Evolutionary conservation across 2,329 filamentous ascomycete genomes (phyloP), one percentile per base, ranked within the genome.

Genomic region (Microsporum ferrugineum): DNA sequence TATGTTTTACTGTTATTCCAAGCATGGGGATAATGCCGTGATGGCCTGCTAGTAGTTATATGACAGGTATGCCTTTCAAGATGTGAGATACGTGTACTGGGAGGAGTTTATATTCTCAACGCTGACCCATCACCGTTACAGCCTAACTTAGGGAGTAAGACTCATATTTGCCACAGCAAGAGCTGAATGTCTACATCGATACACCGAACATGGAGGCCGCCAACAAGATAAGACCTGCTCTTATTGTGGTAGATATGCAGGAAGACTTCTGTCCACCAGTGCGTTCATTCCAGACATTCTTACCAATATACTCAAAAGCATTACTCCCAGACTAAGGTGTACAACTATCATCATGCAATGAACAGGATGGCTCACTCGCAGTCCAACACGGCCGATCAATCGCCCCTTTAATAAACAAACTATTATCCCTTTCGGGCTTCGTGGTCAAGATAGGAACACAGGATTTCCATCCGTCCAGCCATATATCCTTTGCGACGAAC

Each of bases 201-300:
- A 41, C 12, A 41, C 10, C 8, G n/a, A 53, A 34, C 31, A 63
- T 63, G 60, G 23, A 59, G 33, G 51, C 60, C 3, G 41, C 17
- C 14, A 59, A 33, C 31, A 27, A 64, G 34, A 80, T 78, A 68
- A 74, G 71, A 45, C 80, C 84, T 51, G 84, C 84, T n/a, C 73
- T 87, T 41, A 74, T 96, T 56, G 81, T 96, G 8, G 87, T 96
- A 59, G 91, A 96, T 74, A 81, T 95, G 70, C 94, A 97, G 75
- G 88, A 96, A 73, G 92, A 97, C 77, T 97, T 96, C 73, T 95
- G 90, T 73, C 88, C 89, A 62, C 91, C 91, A 10, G 90, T 94
- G 76, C 77, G 86, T 77, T 23, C 17, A 23, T 23, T 17, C 36
- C 27, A 31, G 27, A 14, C 53, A 39, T 27, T 47, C 55, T 10